Evolutionary conservation across 1,284 basidiomycete genomes (phyloP).

Genomic region (Prillingera fragicola): DNA sequence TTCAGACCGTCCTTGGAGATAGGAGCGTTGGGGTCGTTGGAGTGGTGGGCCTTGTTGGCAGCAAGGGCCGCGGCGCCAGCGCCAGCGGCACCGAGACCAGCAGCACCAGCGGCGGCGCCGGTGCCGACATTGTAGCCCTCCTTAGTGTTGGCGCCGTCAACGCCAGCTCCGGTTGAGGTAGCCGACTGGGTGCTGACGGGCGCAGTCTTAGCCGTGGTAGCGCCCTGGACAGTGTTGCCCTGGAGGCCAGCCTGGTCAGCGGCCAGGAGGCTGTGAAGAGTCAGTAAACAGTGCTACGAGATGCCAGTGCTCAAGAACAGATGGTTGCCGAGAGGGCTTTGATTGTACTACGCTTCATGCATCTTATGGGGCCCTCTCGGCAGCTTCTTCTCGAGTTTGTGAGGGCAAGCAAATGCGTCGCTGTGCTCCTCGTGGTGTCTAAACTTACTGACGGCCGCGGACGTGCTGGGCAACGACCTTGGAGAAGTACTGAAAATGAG

Average conservation of each 20-base stretch:
- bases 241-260: too few species aligned
- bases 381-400: neutral
- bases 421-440: too few species aligned
- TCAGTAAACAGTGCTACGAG: neutral
- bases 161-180: too few species aligned
- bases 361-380: neutral
- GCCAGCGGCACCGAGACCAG: neutral
- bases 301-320: neutral
- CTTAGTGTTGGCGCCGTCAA: too few species aligned
- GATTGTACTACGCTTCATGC: neutral
- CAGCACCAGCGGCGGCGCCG: conserved; percentile 1
- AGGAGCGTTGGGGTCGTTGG: neutral
- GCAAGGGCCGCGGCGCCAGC: conserved; percentile 1
- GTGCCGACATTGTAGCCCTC: too few species aligned
- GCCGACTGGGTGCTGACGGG: too few species aligned
- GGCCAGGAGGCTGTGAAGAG: neutral
- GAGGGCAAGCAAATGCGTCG: too few species aligned
- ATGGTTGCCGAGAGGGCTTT: too few species aligned
- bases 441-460: conserved; percentile 39
- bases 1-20: neutral
- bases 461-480: conserved; percentile 40
- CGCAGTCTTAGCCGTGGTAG: too few species aligned
- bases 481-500: conserved; percentile 35
- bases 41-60: neutral
- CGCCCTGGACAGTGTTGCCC: too few species aligned